phyloP scores from a whole-genome alignment of 768 basidiomycete species.

The Postia placenta region DNA sequence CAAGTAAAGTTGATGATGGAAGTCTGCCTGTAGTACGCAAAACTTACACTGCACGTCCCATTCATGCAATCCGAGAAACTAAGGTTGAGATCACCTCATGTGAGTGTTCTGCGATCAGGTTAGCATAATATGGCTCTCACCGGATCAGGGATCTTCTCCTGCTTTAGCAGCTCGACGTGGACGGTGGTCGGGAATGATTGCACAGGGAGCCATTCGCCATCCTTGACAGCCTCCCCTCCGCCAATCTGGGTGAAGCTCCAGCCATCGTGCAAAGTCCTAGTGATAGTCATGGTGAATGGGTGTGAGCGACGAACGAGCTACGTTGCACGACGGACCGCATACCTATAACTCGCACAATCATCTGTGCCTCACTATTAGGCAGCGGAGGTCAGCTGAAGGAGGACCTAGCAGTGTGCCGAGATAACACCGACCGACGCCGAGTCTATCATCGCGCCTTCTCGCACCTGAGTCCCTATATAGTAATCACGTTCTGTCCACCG shows the following conservation, averaged over 20 bases:
- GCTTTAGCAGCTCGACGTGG: conserved; percentile 77
- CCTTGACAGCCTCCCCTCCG: conserved; percentile 43
- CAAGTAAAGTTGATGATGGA: background rate
- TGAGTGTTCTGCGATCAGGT: background rate
- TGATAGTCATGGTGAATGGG: background rate
- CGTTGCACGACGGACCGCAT: background rate
- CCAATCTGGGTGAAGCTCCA: conserved; percentile 70
- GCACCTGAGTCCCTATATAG: background rate
- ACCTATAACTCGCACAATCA: background rate
- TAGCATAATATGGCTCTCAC: conserved; percentile 33
- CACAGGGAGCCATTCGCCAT: conserved; percentile 61
- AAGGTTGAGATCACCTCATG: conserved; percentile 6
- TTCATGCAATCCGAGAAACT: conserved; percentile 78
- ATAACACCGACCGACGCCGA: background rate
- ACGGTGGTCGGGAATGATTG: conserved; percentile 77
- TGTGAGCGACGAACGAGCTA: background rate
- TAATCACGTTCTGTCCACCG: background rate
- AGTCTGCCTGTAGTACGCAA: background rate
- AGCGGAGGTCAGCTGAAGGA: background rate
- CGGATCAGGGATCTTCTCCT: conserved; percentile 75
- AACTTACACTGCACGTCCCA: conserved; percentile 88
- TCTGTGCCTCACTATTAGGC: background rate
- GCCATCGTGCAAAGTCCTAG: conserved; percentile 30
- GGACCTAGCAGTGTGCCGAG: background rate
- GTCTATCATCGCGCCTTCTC: background rate